Base-by-base conservation (phyloP, 2,329 filamentous ascomycete species). In the Podosphaera fusca region DNA sequence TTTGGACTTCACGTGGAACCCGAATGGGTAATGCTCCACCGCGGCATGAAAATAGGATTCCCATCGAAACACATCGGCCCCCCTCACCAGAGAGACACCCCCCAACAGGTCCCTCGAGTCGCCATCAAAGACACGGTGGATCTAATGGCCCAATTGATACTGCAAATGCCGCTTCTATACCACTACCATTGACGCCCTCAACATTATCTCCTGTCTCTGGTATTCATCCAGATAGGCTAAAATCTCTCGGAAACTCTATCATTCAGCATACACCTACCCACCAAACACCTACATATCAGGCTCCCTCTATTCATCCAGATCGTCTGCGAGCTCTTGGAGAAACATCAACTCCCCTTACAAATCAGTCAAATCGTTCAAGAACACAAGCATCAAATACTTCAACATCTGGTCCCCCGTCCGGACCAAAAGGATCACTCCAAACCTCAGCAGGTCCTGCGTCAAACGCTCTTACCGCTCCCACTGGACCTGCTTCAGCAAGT, bases 171-270 rank as follows among this genome's bases (percentile, higher is more conserved):
- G 66, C 55, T 69, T 54, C 60, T 6, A 59, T 57, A 12, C 60
- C 61, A 30, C 52, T 63, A 46, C 60, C 61, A 35, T 53, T 56
- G 40, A 62, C 64, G 33, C 59, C 66, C 14, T 60, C 61, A 12
- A 57, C 61, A 50, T 59, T 61, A 36, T 55, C 67, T 35, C 60
- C 66, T 4, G 62, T 64, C 3, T 58, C 65, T 14, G 70, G 70
- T 7, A 70, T 78, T 29, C 74, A 78, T 62, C 74, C 75, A 6
- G 74, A 77, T 62, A 71, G 75, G 30, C 64, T 78, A 54, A 71
- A 69, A 42, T 74, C 75, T 58, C 72, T 79, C 47, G 70, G 67
- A 12, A 61, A 64, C 30, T 69, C 65, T 45, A 58, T 64, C 4
- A 57, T 65, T 29, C 63, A 65, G 29, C 60, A 63, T 5, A 63